A percentile compares a stretch with the other conserved stretches of the same genome.
Evolutionary conservation across 257 asterid species (phyloP).

Genomic region (Anisodus acutangulus): DNA sequence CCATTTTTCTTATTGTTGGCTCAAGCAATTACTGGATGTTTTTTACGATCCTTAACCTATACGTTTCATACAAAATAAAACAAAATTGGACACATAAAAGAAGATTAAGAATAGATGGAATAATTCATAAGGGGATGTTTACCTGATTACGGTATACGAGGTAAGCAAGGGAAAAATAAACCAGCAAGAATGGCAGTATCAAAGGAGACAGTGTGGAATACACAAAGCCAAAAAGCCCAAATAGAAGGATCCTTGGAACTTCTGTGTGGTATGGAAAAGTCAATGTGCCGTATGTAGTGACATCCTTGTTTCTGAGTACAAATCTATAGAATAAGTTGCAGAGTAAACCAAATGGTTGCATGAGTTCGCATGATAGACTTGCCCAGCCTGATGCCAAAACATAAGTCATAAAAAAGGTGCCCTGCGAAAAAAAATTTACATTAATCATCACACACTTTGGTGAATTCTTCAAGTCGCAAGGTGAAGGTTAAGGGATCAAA

Average conservation of each 20-base stretch:
- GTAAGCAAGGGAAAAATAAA: conserved; percentile 84
- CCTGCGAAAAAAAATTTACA: conserved; percentile 53
- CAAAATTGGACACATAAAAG: conserved; percentile 11
- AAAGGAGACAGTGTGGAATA: conserved; percentile 85
- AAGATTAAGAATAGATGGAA: neutral
- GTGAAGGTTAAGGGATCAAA: conserved; percentile 16
- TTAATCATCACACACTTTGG: no score
- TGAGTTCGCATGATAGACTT: conserved; percentile 80
- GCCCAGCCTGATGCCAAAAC: conserved; percentile 98
- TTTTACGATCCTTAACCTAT: neutral
- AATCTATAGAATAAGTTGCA: conserved; percentile 63
- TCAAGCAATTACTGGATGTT: neutral
- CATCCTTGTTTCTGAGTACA: conserved; percentile 68
- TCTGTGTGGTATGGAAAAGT: conserved; percentile 96
- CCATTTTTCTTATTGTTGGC: neutral
- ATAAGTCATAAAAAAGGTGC: conserved; percentile 91
- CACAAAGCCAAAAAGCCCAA: conserved; percentile 59
- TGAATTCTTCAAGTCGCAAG: no score
- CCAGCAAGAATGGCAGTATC: conserved; percentile 81
- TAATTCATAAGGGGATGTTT: conserved; percentile 20
- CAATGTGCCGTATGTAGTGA: conserved; percentile 58
- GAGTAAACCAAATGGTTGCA: conserved; percentile 81
- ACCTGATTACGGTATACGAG: conserved; percentile 97
- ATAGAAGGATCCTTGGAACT: conserved; percentile 75
- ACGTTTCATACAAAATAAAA: conserved; percentile 11